Percentiles rank a stretch among this genome's conserved stretches.
Conservation (phyloP, 495 filamentous ascomycete genomes). For the Penicillium egyptiacum region DNA sequence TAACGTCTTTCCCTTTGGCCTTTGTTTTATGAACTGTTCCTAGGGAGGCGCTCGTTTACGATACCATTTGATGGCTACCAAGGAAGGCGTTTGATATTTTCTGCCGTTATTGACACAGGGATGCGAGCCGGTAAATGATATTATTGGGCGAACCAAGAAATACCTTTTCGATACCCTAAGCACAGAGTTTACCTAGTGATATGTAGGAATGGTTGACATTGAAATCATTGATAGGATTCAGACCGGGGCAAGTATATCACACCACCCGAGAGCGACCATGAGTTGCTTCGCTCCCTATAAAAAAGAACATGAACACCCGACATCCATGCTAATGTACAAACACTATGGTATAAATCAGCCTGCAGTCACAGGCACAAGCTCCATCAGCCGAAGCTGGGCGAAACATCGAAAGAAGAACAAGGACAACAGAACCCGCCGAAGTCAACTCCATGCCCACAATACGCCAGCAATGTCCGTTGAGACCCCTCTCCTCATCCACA, state of each 20-base stretch:
- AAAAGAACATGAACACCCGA: slow-evolving; percentile 14
- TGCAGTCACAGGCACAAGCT: slow-evolving; percentile 3
- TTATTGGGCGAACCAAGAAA: not conserved
- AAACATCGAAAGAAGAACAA: slow-evolving; percentile 2
- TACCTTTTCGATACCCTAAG: not conserved
- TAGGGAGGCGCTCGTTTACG: slow-evolving; percentile 24
- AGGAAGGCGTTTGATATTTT: slow-evolving; percentile 20
- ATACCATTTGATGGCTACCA: slow-evolving; percentile 34
- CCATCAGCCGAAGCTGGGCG: slow-evolving; percentile 1
- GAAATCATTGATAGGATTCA: not conserved
- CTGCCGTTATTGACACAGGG: not conserved
- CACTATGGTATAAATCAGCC: slow-evolving; percentile 20
- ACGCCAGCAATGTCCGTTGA: slow-evolving; percentile 11
- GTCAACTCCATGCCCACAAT: slow-evolving; percentile 20
- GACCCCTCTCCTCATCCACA: not conserved
- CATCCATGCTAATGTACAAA: slow-evolving; percentile 31
- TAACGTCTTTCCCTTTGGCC: slow-evolving; percentile 1
- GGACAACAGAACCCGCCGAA: slow-evolving; percentile 6
- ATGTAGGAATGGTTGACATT: not conserved
- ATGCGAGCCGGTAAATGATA: not conserved
- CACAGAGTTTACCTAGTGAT: not conserved
- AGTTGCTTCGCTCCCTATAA: slow-evolving; percentile 17
- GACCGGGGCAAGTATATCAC: not conserved
- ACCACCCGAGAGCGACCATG: slow-evolving; percentile 3
- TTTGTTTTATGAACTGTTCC: slow-evolving; percentile 15